Conservation (phyloP, 768 basidiomycete genomes). For the Leccinum aurantiacum region DNA sequence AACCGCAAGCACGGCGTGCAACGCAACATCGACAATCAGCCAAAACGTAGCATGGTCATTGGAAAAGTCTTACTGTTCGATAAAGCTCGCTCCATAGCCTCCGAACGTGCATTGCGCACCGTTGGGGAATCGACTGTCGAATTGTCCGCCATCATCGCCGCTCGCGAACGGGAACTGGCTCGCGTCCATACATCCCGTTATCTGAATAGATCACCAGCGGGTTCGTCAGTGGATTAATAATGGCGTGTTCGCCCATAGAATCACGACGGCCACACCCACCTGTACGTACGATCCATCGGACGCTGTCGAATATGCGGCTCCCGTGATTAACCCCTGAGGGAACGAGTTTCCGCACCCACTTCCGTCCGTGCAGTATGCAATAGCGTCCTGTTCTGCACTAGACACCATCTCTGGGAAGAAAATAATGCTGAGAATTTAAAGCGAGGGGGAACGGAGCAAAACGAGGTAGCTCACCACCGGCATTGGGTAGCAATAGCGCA, state of each 20-base stretch:
- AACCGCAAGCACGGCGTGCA: background rate
- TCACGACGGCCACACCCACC: constrained; percentile 18
- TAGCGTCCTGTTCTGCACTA: constrained; percentile 38
- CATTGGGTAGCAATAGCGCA: constrained; percentile 35
- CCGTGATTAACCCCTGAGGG: constrained; percentile 39
- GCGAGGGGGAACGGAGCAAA: background rate
- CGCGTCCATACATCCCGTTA: constrained; percentile 40
- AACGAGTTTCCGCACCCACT: constrained; percentile 32
- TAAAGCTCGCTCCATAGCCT: constrained; percentile 51
- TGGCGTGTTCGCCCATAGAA: background rate
- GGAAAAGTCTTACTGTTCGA: constrained; percentile 41
- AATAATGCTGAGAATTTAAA: background rate
- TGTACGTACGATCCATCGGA: constrained; percentile 42
- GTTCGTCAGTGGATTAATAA: background rate
- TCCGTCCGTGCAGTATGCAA: constrained; percentile 37
- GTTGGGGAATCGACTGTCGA: constrained; percentile 50
- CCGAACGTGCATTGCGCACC: constrained; percentile 55
- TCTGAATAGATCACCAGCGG: constrained; percentile 19
- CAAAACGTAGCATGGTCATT: background rate
- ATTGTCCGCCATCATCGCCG: constrained; percentile 47
- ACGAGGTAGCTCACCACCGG: constrained; percentile 31
- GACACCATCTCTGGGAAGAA: constrained; percentile 37
- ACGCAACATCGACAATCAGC: background rate
- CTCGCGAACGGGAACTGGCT: constrained; percentile 33
- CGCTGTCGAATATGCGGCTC: constrained; percentile 33